Percentiles rank a stretch among this genome's conserved stretches.
These are phyloP conservation scores for Paraurostyla sp. DNA, from an alignment of 73 alveolate species.

Conservation along the genomic window DNA sequence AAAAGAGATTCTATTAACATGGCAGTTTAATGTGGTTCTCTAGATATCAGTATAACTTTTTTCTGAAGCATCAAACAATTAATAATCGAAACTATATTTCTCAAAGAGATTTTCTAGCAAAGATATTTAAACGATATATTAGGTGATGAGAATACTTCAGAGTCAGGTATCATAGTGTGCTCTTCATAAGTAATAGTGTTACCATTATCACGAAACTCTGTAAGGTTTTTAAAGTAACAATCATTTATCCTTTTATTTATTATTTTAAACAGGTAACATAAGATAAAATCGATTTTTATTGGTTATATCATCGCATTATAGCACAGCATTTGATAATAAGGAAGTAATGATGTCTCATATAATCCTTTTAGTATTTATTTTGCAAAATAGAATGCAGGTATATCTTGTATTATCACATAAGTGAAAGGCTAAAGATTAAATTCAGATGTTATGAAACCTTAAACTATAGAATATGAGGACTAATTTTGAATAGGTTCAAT, in stretches of 20 bases:
- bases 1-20: background rate
- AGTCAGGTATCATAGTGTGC: background rate
- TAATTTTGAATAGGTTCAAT: background rate
- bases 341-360: constrained; percentile 11
- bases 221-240: background rate
- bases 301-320: background rate
- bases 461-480: background rate
- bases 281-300: background rate
- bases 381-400: constrained; percentile 11
- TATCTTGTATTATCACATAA: constrained; percentile 9
- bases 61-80: constrained; percentile 9
- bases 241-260: background rate
- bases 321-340: constrained; percentile 44
- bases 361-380: background rate
- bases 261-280: background rate
- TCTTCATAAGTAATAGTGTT: background rate
- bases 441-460: background rate
- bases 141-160: background rate
- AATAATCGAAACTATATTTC: background rate
- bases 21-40: background rate
- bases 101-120: background rate
- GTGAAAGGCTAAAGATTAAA: background rate
- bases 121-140: background rate
- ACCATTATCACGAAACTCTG: constrained; percentile 10
- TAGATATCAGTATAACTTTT: constrained; percentile 26